Conservation (phyloP, 352 stramenopile species). For the Globisporangium iwayamae region DNA sequence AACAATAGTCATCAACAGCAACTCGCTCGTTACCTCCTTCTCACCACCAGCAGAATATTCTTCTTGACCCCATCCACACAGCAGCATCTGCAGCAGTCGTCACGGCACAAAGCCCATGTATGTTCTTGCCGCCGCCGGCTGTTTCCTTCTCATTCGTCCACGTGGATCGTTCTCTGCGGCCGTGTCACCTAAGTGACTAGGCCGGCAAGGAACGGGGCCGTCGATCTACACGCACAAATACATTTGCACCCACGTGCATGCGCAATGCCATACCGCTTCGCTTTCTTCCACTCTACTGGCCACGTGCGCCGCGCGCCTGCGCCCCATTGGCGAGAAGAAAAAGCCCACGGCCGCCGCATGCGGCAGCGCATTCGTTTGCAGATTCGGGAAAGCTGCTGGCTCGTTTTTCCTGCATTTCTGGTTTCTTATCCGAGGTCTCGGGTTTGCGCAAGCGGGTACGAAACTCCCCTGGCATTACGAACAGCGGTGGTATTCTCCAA, state of each 20-base stretch:
- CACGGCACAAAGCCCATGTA: background rate
- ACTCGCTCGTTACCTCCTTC: background rate
- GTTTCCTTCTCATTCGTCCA: background rate
- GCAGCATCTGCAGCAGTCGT: background rate
- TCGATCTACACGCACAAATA: background rate
- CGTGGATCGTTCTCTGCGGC: constrained; percentile 6
- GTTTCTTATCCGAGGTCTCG: background rate
- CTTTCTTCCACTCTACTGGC: background rate
- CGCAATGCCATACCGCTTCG: background rate
- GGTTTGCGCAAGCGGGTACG: constrained; percentile 7
- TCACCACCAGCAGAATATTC: background rate
- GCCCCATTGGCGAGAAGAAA: constrained; percentile 7
- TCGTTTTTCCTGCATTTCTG: constrained; percentile 11
- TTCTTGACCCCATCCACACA: background rate
- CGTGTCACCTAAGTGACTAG: background rate
- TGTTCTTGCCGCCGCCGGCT: background rate
- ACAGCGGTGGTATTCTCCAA: background rate
- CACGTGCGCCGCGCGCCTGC: background rate
- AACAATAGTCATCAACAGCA: no score
- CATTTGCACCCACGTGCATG: background rate
- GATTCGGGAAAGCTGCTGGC: constrained; percentile 1
- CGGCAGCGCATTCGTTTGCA: constrained; percentile 9
- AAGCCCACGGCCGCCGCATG: constrained; percentile 4
- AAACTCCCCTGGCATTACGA: background rate
- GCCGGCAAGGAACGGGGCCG: background rate